Percentiles rank a stretch among this genome's conserved stretches.
These are phyloP conservation scores for Erysimum cheiranthoides DNA, from an alignment of 345 rosid species.

Conservation along the genomic window DNA sequence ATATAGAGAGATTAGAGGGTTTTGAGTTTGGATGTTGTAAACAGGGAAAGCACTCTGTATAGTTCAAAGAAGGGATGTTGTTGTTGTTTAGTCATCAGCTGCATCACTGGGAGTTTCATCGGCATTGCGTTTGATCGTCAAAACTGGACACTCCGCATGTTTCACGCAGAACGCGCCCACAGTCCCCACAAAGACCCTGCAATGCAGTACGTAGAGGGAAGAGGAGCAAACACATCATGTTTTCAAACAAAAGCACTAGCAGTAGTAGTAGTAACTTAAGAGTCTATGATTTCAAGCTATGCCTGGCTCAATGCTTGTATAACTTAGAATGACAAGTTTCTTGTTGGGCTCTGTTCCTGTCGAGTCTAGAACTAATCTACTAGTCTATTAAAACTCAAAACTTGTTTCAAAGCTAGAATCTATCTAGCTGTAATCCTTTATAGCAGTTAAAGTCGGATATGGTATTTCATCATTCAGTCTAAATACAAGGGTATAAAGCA, in stretches of 20 bases:
- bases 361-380: background rate
- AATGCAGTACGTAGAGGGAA: conserved; percentile 21
- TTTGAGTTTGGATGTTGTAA: background rate
- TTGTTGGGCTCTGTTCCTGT: conserved; percentile 6
- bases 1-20: too few species aligned
- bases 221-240: conserved; percentile 9
- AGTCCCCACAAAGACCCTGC: conserved; percentile 93
- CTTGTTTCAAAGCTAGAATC: background rate
- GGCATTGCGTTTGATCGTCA: conserved; percentile 80
- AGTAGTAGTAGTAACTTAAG: conserved; percentile 10
- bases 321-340: background rate
- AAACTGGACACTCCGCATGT: conserved; percentile 92
- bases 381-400: background rate
- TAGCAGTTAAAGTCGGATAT: background rate
- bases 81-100: conserved; percentile 71
- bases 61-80: conserved; percentile 4
- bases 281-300: background rate
- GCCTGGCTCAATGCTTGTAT: background rate
- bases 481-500: background rate
- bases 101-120: conserved; percentile 86
- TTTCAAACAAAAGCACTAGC: background rate
- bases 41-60: conserved; percentile 24
- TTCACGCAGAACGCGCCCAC: conserved; percentile 87
- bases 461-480: background rate
- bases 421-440: background rate